A percentile compares a stretch with the other conserved stretches of the same genome.
These are phyloP conservation scores for Blastomyces parvus DNA, from an alignment of 2,329 filamentous ascomycete genomes.

Conservation along the genomic window DNA sequence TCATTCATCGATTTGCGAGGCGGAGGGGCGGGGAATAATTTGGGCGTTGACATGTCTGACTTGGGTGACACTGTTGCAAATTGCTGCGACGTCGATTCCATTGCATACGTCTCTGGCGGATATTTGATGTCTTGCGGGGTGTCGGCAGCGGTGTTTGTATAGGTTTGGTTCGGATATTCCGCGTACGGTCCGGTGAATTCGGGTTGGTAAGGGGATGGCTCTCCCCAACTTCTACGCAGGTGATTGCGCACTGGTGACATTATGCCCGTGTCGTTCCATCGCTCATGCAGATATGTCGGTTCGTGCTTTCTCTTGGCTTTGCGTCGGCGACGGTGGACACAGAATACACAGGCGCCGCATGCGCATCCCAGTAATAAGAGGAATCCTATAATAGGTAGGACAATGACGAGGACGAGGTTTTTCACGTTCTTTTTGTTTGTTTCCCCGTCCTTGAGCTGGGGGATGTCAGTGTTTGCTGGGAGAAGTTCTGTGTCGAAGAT, in stretches of 20 bases:
- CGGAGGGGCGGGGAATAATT: background rate
- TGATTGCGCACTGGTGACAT: slow-evolving; percentile 19
- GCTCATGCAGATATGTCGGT: slow-evolving; percentile 24
- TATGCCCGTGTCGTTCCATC: slow-evolving; percentile 29
- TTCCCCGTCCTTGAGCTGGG: slow-evolving; percentile 16
- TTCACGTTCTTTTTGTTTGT: slow-evolving; percentile 11
- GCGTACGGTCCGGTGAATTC: slow-evolving; percentile 3
- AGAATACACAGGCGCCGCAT: slow-evolving; percentile 34
- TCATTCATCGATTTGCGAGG: slow-evolving; percentile 4
- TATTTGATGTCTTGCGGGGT: slow-evolving; percentile 15
- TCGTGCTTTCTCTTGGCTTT: slow-evolving; percentile 22
- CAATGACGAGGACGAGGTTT: slow-evolving; percentile 35
- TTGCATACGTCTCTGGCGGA: slow-evolving; percentile 14
- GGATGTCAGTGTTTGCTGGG: slow-evolving; percentile 24
- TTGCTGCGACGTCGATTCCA: slow-evolving; percentile 10
- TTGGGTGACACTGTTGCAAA: slow-evolving; percentile 1
- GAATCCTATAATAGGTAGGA: slow-evolving; percentile 36
- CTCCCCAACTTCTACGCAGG: slow-evolving; percentile 21
- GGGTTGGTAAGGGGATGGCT: slow-evolving; percentile 7
- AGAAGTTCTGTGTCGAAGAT: slow-evolving; percentile 36
- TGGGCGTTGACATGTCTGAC: background rate
- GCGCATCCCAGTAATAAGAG: slow-evolving; percentile 28
- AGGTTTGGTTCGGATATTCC: slow-evolving; percentile 1
- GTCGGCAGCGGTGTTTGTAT: slow-evolving; percentile 6
- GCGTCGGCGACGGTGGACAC: slow-evolving; percentile 35